phyloP scores from a whole-genome alignment of 2,329 filamentous ascomycete genomes.

The Alternaria ventricosa region DNA sequence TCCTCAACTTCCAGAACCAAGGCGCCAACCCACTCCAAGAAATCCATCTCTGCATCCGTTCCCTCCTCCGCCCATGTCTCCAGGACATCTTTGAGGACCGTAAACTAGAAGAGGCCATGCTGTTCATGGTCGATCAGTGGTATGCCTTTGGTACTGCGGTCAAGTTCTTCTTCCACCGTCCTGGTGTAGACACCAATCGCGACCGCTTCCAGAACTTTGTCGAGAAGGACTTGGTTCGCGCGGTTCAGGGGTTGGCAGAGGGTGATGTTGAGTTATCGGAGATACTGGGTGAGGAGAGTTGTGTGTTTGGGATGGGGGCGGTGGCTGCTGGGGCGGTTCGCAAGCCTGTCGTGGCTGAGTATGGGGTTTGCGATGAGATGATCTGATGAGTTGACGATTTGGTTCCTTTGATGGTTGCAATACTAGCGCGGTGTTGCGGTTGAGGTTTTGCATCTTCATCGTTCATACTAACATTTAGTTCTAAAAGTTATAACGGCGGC shows the following conservation, averaged over 20 bases:
- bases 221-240: not conserved
- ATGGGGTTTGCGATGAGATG: not conserved
- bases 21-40: not conserved
- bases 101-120: not conserved
- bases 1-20: not conserved
- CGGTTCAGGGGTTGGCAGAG: not conserved
- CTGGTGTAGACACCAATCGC: not conserved
- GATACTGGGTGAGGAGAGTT: constrained; percentile 10
- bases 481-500: not conserved
- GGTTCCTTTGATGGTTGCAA: not conserved
- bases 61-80: constrained; percentile 1
- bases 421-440: not conserved
- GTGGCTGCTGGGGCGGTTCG: not conserved
- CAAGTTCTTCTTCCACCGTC: constrained; percentile 11
- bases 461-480: not conserved
- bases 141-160: not conserved
- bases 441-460: not conserved
- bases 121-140: not conserved
- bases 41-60: constrained; percentile 9
- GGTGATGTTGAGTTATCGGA: constrained; percentile 1
- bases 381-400: not conserved
- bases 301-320: not conserved
- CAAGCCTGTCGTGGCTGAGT: not conserved
- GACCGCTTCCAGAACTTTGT: not conserved
- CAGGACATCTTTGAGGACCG: not conserved